Evolutionary conservation across 371 early-diverging fungal genomes (phyloP).

Genomic region (Massospora cicadina): DNA sequence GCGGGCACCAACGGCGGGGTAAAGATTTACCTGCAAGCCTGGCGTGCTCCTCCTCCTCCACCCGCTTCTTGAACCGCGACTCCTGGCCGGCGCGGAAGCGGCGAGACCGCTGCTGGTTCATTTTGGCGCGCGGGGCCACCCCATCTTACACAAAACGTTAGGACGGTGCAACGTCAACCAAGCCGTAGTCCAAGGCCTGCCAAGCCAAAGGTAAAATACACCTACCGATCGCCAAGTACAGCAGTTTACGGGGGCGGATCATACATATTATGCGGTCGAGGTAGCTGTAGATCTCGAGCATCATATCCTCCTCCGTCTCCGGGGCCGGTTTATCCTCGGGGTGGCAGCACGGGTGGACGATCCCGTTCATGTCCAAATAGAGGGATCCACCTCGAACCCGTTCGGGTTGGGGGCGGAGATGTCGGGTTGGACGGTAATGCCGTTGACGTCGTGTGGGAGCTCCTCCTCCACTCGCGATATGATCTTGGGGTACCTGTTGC

Average conservation of each 20-base stretch:
- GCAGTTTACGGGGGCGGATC: slow-evolving; percentile 80
- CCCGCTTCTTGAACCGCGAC: too few species aligned
- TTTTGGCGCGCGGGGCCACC: slow-evolving; percentile 98
- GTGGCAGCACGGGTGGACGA: slow-evolving; percentile 93
- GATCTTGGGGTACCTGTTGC: slow-evolving; percentile 2
- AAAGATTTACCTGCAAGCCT: slow-evolving; percentile 67
- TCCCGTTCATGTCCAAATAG: slow-evolving; percentile 98
- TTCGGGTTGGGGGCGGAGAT: slow-evolving; percentile 58
- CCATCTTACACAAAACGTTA: slow-evolving; percentile 34
- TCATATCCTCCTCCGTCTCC: slow-evolving; percentile 85
- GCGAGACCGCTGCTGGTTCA: slow-evolving; percentile 98
- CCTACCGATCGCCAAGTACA: slow-evolving; percentile 80
- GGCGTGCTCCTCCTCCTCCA: slow-evolving; percentile 36
- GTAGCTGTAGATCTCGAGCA: slow-evolving; percentile 79
- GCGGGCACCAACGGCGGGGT: slow-evolving; percentile 86
- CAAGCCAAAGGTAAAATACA: neutral
- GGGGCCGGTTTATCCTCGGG: slow-evolving; percentile 61
- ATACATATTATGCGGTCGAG: slow-evolving; percentile 83
- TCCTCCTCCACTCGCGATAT: neutral
- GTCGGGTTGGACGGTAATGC: slow-evolving; percentile 72
- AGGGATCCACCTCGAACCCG: slow-evolving; percentile 76
- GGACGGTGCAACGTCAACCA: neutral
- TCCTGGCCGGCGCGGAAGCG: slow-evolving; percentile 90
- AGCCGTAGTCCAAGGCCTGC: neutral
- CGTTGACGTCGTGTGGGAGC: slow-evolving; percentile 9